These are phyloP conservation scores for Porpolomopsis calyptriformis DNA, from an alignment of 768 basidiomycete species.

Conservation along the genomic window DNA sequence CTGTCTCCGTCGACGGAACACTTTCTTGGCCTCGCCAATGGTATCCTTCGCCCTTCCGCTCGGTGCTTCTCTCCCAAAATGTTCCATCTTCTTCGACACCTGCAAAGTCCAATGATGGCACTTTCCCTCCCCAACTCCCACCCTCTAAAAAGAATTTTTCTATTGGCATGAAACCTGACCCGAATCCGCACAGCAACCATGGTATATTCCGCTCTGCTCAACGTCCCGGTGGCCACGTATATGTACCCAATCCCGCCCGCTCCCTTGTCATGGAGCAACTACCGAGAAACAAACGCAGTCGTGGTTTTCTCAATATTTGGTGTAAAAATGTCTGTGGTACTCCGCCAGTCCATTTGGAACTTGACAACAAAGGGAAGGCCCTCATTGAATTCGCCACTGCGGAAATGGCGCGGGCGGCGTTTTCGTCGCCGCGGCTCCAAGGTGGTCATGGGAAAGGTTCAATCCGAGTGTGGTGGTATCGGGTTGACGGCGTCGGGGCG, in stretches of 20 bases:
- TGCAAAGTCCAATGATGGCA: not conserved
- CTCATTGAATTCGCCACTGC: constrained; percentile 41
- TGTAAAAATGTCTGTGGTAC: constrained; percentile 27
- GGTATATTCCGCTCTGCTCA: constrained; percentile 30
- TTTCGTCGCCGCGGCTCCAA: constrained; percentile 38
- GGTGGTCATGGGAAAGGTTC: constrained; percentile 26
- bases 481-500: constrained; percentile 31
- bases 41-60: too few species aligned
- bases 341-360: constrained; percentile 29
- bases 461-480: constrained; percentile 43
- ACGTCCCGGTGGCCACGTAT: constrained; percentile 15
- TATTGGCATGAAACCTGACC: constrained; percentile 40
- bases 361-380: constrained; percentile 36
- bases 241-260: constrained; percentile 37
- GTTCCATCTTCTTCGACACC: too few species aligned
- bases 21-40: too few species aligned
- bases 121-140: not conserved
- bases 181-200: constrained; percentile 34
- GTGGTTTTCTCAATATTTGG: constrained; percentile 35
- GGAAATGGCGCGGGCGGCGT: constrained; percentile 36
- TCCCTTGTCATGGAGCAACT: constrained; percentile 49
- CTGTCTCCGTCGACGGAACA: too few species aligned
- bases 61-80: too few species aligned
- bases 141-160: constrained; percentile 3
- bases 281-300: constrained; percentile 36